Evolutionary conservation across 768 basidiomycete species (phyloP).

Genomic region (Tylopilus subfusipes): DNA sequence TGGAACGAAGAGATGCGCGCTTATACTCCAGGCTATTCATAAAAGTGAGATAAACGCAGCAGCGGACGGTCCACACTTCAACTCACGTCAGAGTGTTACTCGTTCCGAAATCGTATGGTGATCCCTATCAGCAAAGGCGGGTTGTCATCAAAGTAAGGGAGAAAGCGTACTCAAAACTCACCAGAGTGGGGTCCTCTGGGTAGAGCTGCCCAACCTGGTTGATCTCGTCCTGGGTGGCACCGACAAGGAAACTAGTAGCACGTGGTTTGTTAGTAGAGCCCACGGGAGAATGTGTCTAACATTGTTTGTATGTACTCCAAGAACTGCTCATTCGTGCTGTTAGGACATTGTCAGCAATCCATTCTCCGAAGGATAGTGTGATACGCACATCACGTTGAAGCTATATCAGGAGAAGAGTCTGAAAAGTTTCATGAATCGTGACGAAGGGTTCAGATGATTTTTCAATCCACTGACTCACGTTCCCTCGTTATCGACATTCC

Average conservation of each 20-base stretch:
- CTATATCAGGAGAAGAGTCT: constrained; percentile 28
- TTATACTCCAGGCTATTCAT: background rate
- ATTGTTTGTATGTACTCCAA: constrained; percentile 2
- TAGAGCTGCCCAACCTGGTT: background rate
- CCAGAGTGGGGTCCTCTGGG: constrained; percentile 3
- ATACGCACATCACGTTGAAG: constrained; percentile 19
- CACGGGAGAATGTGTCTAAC: background rate
- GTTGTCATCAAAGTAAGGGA: background rate
- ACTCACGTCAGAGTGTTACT: constrained; percentile 13
- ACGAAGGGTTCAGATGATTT: too few species aligned
- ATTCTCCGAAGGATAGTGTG: too few species aligned
- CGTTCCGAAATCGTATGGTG: constrained; percentile 27
- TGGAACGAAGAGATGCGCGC: constrained; percentile 21
- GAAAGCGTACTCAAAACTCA: background rate
- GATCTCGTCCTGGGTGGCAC: constrained; percentile 6
- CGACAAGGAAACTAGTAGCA: constrained; percentile 9
- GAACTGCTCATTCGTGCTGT: too few species aligned
- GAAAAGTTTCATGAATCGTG: too few species aligned
- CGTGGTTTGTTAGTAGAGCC: background rate
- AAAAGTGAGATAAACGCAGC: background rate
- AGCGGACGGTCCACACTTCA: too few species aligned
- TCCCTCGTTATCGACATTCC: constrained; percentile 1
- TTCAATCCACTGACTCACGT: background rate
- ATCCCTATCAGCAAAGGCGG: constrained; percentile 16
- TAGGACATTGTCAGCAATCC: too few species aligned